Evolutionary conservation across 257 asterid species (phyloP).

Genomic region (Solanum sejunctum): DNA sequence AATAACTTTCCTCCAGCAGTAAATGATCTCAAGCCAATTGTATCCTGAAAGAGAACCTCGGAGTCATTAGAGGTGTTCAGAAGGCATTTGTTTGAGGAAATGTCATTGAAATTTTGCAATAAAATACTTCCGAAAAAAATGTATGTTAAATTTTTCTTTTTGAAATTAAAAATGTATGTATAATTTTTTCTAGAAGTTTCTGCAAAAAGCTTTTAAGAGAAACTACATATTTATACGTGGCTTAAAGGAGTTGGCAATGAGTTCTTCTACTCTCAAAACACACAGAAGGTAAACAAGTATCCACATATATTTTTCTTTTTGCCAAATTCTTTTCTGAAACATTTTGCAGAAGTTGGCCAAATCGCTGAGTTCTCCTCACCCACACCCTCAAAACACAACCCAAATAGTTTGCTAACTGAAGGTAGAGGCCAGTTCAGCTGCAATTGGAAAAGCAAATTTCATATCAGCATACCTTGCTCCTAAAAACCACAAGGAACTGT

Average conservation of each 20-base stretch:
- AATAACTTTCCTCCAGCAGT: slow-evolving; percentile 98
- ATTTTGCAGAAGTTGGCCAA: not conserved
- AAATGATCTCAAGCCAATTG: slow-evolving; percentile 90
- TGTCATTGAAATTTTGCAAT: not conserved
- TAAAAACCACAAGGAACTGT: slow-evolving; percentile 80
- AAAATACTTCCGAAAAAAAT: not conserved
- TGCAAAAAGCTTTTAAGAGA: not conserved
- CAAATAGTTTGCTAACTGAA: not conserved
- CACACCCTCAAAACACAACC: not conserved
- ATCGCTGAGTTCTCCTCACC: not conserved
- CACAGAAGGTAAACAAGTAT: not conserved
- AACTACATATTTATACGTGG: not conserved
- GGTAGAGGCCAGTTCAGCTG: not conserved
- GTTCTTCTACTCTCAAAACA: not conserved
- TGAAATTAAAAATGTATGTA: not conserved
- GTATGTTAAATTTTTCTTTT: not conserved
- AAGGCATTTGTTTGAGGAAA: not conserved
- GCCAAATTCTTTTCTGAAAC: not conserved
- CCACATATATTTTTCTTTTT: not conserved
- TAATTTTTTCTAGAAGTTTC: not conserved
- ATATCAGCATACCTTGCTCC: slow-evolving; percentile 63
- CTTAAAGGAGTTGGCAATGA: not conserved
- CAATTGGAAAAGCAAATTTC: not conserved
- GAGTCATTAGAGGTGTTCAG: not conserved
- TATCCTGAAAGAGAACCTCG: slow-evolving; percentile 47